Evolutionary conservation across 2,329 filamentous ascomycete genomes (phyloP), one percentile per base, ranked within the genome.

Genomic region (Fusarium euwallaceae): DNA sequence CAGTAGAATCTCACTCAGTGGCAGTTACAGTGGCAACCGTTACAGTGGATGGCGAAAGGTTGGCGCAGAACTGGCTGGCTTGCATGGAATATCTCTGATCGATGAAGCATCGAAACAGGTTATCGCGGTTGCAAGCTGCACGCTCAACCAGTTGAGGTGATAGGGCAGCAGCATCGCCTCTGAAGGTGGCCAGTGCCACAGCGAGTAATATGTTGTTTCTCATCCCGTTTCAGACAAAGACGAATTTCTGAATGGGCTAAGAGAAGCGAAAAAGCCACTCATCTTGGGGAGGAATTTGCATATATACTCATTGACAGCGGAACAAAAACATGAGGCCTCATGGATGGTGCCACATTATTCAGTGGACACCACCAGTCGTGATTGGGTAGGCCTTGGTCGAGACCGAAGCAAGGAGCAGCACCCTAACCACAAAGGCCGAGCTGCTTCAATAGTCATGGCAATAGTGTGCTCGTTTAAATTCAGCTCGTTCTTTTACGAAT

Each of bases 31-130:
- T 74, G 4, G 66, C 71, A 6, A 77, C 69, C 2, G 69, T 76
- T 12, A 61, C 58, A 1, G 75, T 77, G 29, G 56, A 69, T 6
- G 76, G 72, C 4, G 66, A 55, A 20, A 78, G 68, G 8, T 51
- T 72, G 2, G 70, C 71, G 68, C 75, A 78, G 37, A 74, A 78
- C 8, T 65, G 56, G 14, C 70, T 74, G 5, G 75, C 76, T 29
- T 76, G 73, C 2, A 56, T 41, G 17, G 70, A 69, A 39, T 77
- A 78, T 5, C 73, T 68, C 24, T 68, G 41, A 22, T 76, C 75
- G 17, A 72, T 69, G 12, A 78, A 75, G 55, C 76, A 78, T 58
- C 71, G 72, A 22, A 77, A 69, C 2, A 78, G 59, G 16, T 76
- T 77, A 36, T 78, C 76, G 8, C 74, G 70, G 29, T 76, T 77